phyloP scores from a whole-genome alignment of 495 filamentous ascomycete genomes.

The Podospora sp. region DNA sequence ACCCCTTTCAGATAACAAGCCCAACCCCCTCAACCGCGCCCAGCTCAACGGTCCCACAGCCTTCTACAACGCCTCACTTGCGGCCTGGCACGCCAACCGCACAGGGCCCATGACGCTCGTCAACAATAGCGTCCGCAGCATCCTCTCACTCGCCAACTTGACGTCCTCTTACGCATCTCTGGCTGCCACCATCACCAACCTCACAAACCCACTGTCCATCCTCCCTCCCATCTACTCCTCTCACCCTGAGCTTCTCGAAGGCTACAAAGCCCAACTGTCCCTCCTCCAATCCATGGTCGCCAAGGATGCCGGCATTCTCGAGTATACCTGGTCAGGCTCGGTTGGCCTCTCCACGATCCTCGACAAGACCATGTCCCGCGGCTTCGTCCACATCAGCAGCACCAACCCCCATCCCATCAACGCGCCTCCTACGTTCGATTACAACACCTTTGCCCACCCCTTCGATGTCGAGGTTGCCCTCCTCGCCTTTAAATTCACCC shows the following conservation, averaged over 20 bases:
- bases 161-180: slow-evolving; percentile 26
- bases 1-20: slow-evolving; percentile 20
- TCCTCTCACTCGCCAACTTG: slow-evolving; percentile 34
- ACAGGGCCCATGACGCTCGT: slow-evolving; percentile 37
- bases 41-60: slow-evolving; percentile 36
- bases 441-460: slow-evolving; percentile 35
- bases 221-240: slow-evolving; percentile 29
- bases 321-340: slow-evolving; percentile 29
- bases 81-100: slow-evolving; percentile 38
- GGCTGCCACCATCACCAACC: slow-evolving; percentile 26
- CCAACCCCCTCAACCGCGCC: slow-evolving; percentile 9
- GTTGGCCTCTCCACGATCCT: slow-evolving; percentile 35
- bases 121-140: slow-evolving; percentile 32
- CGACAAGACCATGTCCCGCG: slow-evolving; percentile 40
- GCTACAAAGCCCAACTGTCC: slow-evolving; percentile 38
- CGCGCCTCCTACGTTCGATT: slow-evolving; percentile 30
- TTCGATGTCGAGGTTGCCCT: slow-evolving; percentile 31
- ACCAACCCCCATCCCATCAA: slow-evolving; percentile 34
- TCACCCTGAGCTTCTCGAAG: slow-evolving; percentile 22
- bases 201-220: slow-evolving; percentile 31
- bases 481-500: slow-evolving; percentile 24
- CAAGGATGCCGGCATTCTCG: slow-evolving; percentile 23
- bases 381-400: slow-evolving; percentile 39
- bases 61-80: slow-evolving; percentile 38
- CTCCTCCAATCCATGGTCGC: slow-evolving; percentile 28